phyloP scores from a whole-genome alignment of 2,329 filamentous ascomycete species.

The Exophiala sp. region DNA sequence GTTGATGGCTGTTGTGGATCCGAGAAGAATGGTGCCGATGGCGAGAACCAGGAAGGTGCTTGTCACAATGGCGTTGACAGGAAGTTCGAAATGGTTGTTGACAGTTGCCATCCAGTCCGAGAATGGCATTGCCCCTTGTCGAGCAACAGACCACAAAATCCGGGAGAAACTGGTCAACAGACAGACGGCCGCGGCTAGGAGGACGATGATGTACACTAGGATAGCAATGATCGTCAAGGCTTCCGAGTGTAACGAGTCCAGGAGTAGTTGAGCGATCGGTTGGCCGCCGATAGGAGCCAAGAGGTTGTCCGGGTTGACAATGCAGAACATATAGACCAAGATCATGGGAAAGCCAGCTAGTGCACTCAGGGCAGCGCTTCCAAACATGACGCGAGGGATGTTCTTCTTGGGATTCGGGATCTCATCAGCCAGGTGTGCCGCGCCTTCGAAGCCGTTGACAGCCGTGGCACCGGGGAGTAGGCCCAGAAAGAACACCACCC shows the following conservation, averaged over 20 bases:
- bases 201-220: too few relatives aligned
- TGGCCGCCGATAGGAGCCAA: too few relatives aligned
- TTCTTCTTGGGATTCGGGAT: slow-evolving; percentile 15
- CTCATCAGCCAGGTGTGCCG: slow-evolving; percentile 21
- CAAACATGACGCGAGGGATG: slow-evolving; percentile 11
- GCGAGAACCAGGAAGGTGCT: slow-evolving; percentile 6
- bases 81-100: slow-evolving; percentile 3
- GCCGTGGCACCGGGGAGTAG: slow-evolving; percentile 7
- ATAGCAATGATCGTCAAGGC: too few relatives aligned
- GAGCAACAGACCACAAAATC: too few relatives aligned
- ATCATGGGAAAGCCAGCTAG: not conserved
- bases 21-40: slow-evolving; percentile 5
- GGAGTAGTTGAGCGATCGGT: too few relatives aligned
- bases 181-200: too few relatives aligned
- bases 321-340: slow-evolving; percentile 19
- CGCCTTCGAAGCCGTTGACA: slow-evolving; percentile 17
- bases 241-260: too few relatives aligned
- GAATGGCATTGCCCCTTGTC: too few relatives aligned
- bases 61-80: too few relatives aligned
- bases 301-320: too few relatives aligned
- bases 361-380: not conserved
- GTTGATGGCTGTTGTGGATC: slow-evolving; percentile 39
- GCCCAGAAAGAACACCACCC: slow-evolving; percentile 21
- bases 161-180: too few relatives aligned
- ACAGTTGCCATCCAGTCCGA: too few relatives aligned